These are phyloP conservation scores for Globisporangium barbulae DNA, from an alignment of 352 stramenopile species.

Conservation along the genomic window DNA sequence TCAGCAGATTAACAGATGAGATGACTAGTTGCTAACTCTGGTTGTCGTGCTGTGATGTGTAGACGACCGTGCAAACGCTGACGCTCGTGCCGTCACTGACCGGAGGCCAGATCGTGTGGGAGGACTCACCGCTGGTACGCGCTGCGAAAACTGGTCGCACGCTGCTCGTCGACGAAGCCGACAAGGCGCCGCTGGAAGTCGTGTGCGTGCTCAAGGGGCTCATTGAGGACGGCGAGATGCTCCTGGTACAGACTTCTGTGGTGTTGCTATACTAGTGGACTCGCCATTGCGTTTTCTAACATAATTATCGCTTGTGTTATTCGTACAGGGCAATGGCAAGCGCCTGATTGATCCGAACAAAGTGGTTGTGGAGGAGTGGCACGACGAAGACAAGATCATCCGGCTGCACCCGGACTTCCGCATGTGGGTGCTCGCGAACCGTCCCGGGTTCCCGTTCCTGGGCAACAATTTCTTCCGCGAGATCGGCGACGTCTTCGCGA, in stretches of 20 bases:
- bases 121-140: constrained; percentile 94
- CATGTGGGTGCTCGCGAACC: constrained; percentile 95
- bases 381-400: constrained; percentile 81
- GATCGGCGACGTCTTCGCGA: constrained; percentile 94
- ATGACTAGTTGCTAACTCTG: too few species aligned
- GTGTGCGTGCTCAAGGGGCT: constrained; percentile 94
- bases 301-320: not conserved
- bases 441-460: constrained; percentile 94
- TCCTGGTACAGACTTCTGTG: constrained; percentile 48
- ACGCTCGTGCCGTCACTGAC: constrained; percentile 88
- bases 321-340: constrained; percentile 83
- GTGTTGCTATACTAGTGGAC: not conserved
- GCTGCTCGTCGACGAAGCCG: constrained; percentile 94
- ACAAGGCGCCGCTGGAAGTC: constrained; percentile 96
- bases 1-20: too few species aligned
- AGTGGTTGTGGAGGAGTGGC: constrained; percentile 58
- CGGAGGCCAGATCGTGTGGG: constrained; percentile 87
- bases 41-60: not conserved
- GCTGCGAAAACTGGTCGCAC: constrained; percentile 90
- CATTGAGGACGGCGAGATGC: constrained; percentile 95
- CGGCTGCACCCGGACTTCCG: constrained; percentile 91
- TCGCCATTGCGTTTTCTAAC: not conserved
- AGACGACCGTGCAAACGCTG: constrained; percentile 94
- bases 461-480: constrained; percentile 96
- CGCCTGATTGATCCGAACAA: constrained; percentile 71